Base-by-base conservation (phyloP, 2,329 filamentous ascomycete species). In the Periconia sp. region DNA sequence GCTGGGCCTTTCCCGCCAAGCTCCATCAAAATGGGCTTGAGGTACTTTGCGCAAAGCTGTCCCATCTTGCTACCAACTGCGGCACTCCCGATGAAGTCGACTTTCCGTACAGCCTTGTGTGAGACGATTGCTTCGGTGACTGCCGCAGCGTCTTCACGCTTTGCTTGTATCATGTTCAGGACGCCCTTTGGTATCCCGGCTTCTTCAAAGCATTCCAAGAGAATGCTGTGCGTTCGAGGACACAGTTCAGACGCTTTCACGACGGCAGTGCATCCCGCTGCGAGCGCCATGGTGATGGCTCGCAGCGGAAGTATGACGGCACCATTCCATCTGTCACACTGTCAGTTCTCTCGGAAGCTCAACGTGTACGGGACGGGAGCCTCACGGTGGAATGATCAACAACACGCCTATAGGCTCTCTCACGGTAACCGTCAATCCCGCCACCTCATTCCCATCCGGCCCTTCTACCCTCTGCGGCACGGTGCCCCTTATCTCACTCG, bases 21-120 rank as follows among this genome's bases (percentile, higher is more conserved):
- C 68, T 95, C 90, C 58, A 94, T 78, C 3, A 94, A 73, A 0
- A 87, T 78, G 0, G 88, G 89, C 74, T 95, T 95, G 22, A 94
- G 74, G 54, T 86, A 72, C 60, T 86, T 81, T 10, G 86, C 89
- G 0, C 87, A 86, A 3, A 81, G 76, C 24, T 78, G 75, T 4
- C 82, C 87, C 45, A 95, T 82, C 60, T 88, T 82, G 25, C 81
- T 79, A 4, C 88, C 88, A 0, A 90, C 81, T 0, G 74, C 70
- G 0, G 87, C 88, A 62, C 82, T 87, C n/a, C 88, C 88, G 0
- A 88, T 92, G 56, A 92, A 92, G 39, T 85, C 86, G 31, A 92
- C 76, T 63, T 90, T 90, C 17, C 53, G 46, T 6, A 62, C 88
- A 0, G 87, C 86, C 4, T 81, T 77, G 24, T 78, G 76, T 4